Evolutionary conservation across 768 basidiomycete species (phyloP).

Genomic region (Lentinula sp.): DNA sequence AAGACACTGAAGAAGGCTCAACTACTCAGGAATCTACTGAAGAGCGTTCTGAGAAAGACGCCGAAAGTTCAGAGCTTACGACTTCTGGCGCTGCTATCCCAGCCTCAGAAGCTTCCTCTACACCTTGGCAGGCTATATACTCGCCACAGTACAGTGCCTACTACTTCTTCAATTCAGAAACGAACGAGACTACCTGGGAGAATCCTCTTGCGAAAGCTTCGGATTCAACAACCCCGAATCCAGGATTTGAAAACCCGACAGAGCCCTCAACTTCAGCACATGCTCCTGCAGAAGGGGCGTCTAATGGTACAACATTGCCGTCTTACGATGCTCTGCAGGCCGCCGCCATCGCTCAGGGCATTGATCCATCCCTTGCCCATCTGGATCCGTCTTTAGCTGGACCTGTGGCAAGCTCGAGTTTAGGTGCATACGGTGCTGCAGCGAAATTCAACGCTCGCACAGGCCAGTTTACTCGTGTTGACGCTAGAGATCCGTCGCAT

Average conservation of each 20-base stretch:
- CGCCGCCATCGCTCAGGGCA: constrained; percentile 72
- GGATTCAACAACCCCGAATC: constrained; percentile 16
- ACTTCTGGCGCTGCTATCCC: constrained; percentile 6
- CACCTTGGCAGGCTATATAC: constrained; percentile 77
- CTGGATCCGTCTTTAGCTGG: constrained; percentile 70
- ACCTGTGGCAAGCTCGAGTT: constrained; percentile 24
- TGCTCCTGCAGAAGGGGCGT: background rate
- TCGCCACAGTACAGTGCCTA: constrained; percentile 74
- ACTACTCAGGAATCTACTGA: background rate
- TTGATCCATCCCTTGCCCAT: constrained; percentile 75
- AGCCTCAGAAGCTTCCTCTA: constrained; percentile 5
- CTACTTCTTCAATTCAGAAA: constrained; percentile 76
- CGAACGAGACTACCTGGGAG: constrained; percentile 78
- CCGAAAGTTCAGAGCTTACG: constrained; percentile 5
- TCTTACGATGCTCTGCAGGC: constrained; percentile 52
- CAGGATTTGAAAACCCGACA: constrained; percentile 15
- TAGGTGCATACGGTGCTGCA: constrained; percentile 39
- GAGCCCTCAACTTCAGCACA: constrained; percentile 14
- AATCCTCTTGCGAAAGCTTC: constrained; percentile 55
- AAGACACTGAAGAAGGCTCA: constrained; percentile 2
- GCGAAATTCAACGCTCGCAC: constrained; percentile 83
- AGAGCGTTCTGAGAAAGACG: background rate
- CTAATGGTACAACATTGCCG: constrained; percentile 13
- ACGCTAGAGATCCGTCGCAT: constrained; percentile 68
- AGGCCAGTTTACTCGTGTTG: constrained; percentile 61